phyloP scores from a whole-genome alignment of 495 filamentous ascomycete species.

The Mycothermus thermophilus region DNA sequence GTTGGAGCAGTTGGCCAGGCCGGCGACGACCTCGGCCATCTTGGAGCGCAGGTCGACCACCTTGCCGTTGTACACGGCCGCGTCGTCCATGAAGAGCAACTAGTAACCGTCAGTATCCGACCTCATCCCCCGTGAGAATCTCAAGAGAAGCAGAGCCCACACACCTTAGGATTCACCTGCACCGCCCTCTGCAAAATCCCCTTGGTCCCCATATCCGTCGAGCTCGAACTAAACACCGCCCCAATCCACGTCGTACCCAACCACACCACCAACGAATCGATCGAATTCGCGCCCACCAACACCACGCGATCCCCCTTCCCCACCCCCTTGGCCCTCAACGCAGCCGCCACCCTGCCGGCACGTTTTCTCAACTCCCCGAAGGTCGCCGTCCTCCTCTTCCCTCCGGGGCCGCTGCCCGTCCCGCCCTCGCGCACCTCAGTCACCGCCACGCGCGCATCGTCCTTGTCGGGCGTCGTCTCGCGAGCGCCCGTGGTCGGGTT shows the following conservation, averaged over 20 bases:
- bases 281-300: constrained; percentile 55
- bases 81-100: constrained; percentile 68
- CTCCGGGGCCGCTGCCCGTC: constrained; percentile 36
- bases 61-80: constrained; percentile 66
- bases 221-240: constrained; percentile 54
- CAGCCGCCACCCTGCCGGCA: constrained; percentile 43
- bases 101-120: constrained; percentile 5
- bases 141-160: too few species aligned
- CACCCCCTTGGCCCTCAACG: constrained; percentile 49
- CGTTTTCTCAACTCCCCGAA: constrained; percentile 47
- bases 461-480: constrained; percentile 38
- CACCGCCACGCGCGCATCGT: constrained; percentile 51
- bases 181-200: constrained; percentile 60
- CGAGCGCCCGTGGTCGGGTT: constrained; percentile 12
- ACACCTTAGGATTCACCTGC: constrained; percentile 51
- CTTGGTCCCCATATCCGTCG: constrained; percentile 67
- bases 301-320: constrained; percentile 57
- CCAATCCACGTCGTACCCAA: constrained; percentile 52
- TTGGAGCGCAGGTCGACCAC: constrained; percentile 55
- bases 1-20: constrained; percentile 42
- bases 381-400: constrained; percentile 44
- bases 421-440: constrained; percentile 62
- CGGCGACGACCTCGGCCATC: constrained; percentile 50
- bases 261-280: constrained; percentile 55
- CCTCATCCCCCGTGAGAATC: background rate